phyloP scores from a whole-genome alignment of 2,329 filamentous ascomycete species.

The Penicillium sp. region DNA sequence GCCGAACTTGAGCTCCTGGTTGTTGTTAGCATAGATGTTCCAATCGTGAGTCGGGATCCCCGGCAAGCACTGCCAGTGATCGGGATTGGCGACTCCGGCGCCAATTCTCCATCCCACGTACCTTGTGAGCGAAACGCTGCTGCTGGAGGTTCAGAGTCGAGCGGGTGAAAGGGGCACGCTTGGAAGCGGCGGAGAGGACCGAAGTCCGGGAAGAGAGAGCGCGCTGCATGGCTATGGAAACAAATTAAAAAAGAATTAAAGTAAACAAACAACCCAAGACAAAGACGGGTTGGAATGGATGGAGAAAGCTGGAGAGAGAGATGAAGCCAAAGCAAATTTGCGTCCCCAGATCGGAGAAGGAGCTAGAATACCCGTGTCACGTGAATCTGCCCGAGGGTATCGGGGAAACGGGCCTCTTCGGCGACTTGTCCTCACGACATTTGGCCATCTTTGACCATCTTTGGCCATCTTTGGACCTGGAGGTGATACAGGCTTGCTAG shows the following conservation, averaged over 20 bases:
- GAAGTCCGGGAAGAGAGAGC: conserved; percentile 84
- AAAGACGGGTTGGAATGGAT: conserved; percentile 35
- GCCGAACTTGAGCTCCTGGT: conserved; percentile 94
- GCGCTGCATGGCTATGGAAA: conserved; percentile 74
- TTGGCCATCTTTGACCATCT: too few species aligned
- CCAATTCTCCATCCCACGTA: conserved; percentile 45
- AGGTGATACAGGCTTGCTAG: too few species aligned
- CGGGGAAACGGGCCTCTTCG: conserved; percentile 1
- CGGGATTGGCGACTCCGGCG: neutral
- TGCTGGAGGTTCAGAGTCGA: conserved; percentile 75
- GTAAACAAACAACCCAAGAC: conserved; percentile 35
- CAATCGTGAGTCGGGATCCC: conserved; percentile 20
- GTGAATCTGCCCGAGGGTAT: conserved; percentile 29
- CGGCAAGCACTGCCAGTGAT: conserved; percentile 16
- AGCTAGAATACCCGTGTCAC: conserved; percentile 42
- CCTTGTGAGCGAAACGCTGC: conserved; percentile 97
- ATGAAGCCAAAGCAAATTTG: conserved; percentile 47
- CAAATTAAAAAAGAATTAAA: conserved; percentile 27
- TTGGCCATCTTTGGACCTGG: too few species aligned
- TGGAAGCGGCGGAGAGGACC: conserved; percentile 66
- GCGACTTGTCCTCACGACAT: neutral
- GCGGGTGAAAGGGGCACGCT: conserved; percentile 61
- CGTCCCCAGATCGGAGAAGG: conserved; percentile 45
- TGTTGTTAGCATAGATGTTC: conserved; percentile 32
- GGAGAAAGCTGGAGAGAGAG: conserved; percentile 31